Percentiles rank a stretch among this genome's conserved stretches.
phyloP scores from a whole-genome alignment of 768 basidiomycete genomes.

The Dentipellis fragilis region DNA sequence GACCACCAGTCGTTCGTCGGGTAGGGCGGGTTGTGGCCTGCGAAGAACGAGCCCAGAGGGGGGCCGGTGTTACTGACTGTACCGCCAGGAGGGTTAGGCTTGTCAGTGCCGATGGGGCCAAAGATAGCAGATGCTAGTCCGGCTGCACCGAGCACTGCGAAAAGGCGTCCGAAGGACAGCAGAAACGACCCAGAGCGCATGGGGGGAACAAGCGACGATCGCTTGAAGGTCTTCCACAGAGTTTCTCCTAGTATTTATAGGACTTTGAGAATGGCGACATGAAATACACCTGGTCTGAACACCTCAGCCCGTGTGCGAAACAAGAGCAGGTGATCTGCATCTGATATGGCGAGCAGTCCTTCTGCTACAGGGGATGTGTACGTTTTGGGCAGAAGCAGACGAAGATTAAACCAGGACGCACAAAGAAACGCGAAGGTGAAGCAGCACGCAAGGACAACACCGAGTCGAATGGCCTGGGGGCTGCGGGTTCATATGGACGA shows the following conservation, averaged over 20 bases:
- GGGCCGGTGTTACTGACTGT: slow-evolving; percentile 19
- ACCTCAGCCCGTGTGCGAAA: background rate
- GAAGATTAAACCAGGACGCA: too few species aligned
- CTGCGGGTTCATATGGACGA: too few species aligned
- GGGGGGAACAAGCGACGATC: too few species aligned
- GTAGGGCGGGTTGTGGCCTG: slow-evolving; percentile 23
- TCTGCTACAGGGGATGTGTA: background rate
- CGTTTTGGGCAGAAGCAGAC: background rate
- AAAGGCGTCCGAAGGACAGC: background rate
- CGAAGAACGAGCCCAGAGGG: slow-evolving; percentile 23
- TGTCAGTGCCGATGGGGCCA: slow-evolving; percentile 19
- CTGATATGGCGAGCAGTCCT: background rate
- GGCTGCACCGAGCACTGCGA: background rate
- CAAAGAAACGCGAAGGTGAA: too few species aligned
- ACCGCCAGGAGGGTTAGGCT: slow-evolving; percentile 19
- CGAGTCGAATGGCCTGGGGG: too few species aligned
- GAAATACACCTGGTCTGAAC: too few species aligned
- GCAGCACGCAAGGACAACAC: too few species aligned
- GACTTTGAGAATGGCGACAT: background rate
- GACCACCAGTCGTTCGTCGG: slow-evolving; percentile 29
- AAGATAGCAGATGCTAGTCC: slow-evolving; percentile 11
- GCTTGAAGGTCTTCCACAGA: too few species aligned
- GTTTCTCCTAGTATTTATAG: background rate
- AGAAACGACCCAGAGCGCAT: background rate
- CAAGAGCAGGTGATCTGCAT: background rate